These are phyloP conservation scores for Salix caprea DNA, from an alignment of 345 rosid species.

Conservation along the genomic window DNA sequence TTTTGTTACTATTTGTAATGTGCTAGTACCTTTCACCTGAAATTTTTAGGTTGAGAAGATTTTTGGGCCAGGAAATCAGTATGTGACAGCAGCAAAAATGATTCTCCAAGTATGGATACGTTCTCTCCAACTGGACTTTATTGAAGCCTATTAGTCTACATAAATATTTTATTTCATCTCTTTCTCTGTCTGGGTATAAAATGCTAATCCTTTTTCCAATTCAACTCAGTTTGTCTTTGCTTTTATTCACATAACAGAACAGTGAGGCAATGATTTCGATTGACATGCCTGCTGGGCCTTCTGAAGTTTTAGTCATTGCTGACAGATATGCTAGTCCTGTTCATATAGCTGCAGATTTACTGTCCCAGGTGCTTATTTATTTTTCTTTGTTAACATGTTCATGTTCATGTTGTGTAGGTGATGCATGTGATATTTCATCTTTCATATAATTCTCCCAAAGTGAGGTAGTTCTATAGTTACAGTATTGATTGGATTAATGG, in stretches of 20 bases:
- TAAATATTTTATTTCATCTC: not conserved
- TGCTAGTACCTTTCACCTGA: not conserved
- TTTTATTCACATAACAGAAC: constrained; percentile 45
- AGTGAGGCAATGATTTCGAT: constrained; percentile 98
- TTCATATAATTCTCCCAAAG: not conserved
- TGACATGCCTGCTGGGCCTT: constrained; percentile 99
- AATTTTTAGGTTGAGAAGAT: constrained; percentile 77
- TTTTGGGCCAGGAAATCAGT: constrained; percentile 94
- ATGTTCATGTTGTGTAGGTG: not conserved
- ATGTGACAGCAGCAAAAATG: constrained; percentile 97
- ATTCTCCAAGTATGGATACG: constrained; percentile 62
- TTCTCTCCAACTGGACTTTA: not conserved
- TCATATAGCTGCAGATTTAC: constrained; percentile 88
- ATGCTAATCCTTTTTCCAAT: not conserved
- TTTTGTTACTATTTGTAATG: not conserved
- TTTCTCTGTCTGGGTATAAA: not conserved
- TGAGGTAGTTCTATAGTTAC: not conserved
- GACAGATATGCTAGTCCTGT: constrained; percentile 74
- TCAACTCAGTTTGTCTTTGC: not conserved
- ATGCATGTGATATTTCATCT: not conserved
- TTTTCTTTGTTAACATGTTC: not conserved
- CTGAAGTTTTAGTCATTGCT: constrained; percentile 90
- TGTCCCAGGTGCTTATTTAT: constrained; percentile 63
- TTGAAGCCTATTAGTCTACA: not conserved
- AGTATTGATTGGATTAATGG: too few relatives aligned